A percentile compares a stretch with the other conserved stretches of the same genome.
phyloP scores from a whole-genome alignment of 768 basidiomycete species.

The Termitomyces bulborhizus region DNA sequence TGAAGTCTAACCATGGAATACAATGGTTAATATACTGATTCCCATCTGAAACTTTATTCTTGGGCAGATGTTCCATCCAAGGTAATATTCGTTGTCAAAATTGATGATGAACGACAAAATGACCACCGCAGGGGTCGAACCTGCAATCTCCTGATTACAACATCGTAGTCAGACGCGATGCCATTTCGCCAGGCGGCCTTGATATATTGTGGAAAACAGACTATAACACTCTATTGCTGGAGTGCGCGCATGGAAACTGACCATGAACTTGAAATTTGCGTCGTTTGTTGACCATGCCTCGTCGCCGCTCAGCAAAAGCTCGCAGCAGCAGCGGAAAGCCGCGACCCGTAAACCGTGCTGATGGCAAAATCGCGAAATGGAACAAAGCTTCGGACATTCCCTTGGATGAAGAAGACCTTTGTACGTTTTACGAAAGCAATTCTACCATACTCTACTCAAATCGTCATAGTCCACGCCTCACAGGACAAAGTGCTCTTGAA shows the following conservation, averaged over 20 bases:
- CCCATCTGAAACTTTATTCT: no score
- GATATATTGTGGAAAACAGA: no score
- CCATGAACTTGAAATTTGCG: no score
- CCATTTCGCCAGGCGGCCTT: conserved; percentile 64
- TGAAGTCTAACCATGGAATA: no score
- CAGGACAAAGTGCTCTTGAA: conserved; percentile 77
- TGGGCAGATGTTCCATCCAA: no score
- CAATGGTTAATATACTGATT: no score
- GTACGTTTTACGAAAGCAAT: conserved; percentile 34
- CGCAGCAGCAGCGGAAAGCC: conserved; percentile 29
- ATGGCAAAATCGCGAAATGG: conserved; percentile 59
- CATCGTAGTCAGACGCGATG: conserved; percentile 90
- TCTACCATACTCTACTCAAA: conserved; percentile 1
- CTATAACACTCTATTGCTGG: no score
- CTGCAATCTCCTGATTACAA: conserved; percentile 68
- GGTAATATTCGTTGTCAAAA: no score
- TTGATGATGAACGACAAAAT: no score
- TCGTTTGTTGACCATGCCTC: conserved; percentile 31
- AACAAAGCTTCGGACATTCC: conserved; percentile 62
- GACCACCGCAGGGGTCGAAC: conserved; percentile 55
- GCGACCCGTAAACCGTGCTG: conserved; percentile 42
- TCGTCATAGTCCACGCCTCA: conserved; percentile 55
- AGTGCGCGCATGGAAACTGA: background rate
- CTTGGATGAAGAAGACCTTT: conserved; percentile 74
- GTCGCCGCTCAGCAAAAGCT: conserved; percentile 35